Conservation (phyloP, 306 rosid genomes). For the Cercis canadensis region DNA sequence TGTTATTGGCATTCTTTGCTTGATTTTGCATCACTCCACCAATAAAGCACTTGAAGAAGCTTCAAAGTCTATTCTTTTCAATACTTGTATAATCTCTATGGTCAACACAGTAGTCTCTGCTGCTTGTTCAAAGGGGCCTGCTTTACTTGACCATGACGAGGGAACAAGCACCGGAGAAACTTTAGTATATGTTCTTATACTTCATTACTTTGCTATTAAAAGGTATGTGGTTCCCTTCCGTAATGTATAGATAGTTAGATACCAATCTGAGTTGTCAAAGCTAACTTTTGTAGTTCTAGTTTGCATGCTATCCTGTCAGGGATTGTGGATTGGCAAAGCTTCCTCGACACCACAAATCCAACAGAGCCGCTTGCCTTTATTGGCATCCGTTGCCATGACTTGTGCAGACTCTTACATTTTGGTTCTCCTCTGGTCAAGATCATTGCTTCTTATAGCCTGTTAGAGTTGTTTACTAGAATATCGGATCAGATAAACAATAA, state of each 20-base stretch:
- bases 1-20: constrained; percentile 66
- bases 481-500: constrained; percentile 60
- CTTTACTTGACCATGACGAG: constrained; percentile 73
- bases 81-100: constrained; percentile 56
- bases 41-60: constrained; percentile 64
- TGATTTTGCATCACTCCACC: constrained; percentile 78
- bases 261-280: constrained; percentile 25
- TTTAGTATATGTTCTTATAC: constrained; percentile 65
- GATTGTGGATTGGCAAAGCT: constrained; percentile 76
- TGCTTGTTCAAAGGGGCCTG: constrained; percentile 78
- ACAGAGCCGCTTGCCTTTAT: constrained; percentile 55
- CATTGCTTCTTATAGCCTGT: constrained; percentile 71
- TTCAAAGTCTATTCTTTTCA: constrained; percentile 71
- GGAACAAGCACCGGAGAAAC: constrained; percentile 62
- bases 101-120: constrained; percentile 55
- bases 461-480: constrained; percentile 72
- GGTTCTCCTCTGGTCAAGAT: constrained; percentile 75
- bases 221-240: constrained; percentile 53
- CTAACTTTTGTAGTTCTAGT: constrained; percentile 49
- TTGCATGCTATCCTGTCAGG: constrained; percentile 68
- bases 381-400: constrained; percentile 74
- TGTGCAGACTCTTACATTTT: constrained; percentile 84
- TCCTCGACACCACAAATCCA: constrained; percentile 55
- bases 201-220: constrained; percentile 69
- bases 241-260: background rate